Base-by-base conservation (phyloP, 1,139 yeast genomes). In the Yamadazyma diddensiae region DNA sequence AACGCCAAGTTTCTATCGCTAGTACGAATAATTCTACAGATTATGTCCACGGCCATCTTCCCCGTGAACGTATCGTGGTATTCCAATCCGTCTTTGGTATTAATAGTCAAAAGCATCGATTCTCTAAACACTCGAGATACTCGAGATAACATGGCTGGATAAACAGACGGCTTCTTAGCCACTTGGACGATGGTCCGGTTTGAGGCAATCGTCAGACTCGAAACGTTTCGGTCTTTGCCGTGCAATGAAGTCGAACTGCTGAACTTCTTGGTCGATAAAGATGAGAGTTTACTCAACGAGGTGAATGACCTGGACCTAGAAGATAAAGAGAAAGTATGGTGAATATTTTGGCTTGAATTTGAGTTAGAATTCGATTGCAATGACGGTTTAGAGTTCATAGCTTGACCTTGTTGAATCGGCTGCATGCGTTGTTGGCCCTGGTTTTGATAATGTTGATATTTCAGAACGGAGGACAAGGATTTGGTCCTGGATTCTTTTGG, bases 1-100 rank as follows among this genome's bases (percentile, higher is more conserved):
- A 92, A 63, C 0, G 97, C 97, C 52, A 92, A 64, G 48, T 88
- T 90, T 41, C 99, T 71, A 56, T 92, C 98, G 11, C 88, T 84
- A 3, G 97, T 90, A 45, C 94, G 71, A 35, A 92, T 82, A 37
- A 92, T 82, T 35, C 83, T 73, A 39, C 95, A 82, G 37, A 92
- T 79, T 16, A 83, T 74, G 57, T 88, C 97, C 28, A 92, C 95
- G 0, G 97, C 96, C 62, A 86, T 94, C 22, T 86, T 73, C 14
- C 99, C 99, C 0, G 96, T 84, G 53, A 94, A 94, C 0, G 97
- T 83, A 52, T 90, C 95, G 53, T 94, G 86, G 59, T 90, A 90
- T 41, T 92, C 86, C 47, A 92, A 73, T n/a, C 96, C 97, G 60
- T 90, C 94, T 52, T 92, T 92, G 50, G 84, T 82, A 46, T 86